Evolutionary conservation across 1,284 basidiomycete genomes (phyloP), one percentile per base, ranked within the genome.

Genomic region (Exobasidium cylindrosporum): DNA sequence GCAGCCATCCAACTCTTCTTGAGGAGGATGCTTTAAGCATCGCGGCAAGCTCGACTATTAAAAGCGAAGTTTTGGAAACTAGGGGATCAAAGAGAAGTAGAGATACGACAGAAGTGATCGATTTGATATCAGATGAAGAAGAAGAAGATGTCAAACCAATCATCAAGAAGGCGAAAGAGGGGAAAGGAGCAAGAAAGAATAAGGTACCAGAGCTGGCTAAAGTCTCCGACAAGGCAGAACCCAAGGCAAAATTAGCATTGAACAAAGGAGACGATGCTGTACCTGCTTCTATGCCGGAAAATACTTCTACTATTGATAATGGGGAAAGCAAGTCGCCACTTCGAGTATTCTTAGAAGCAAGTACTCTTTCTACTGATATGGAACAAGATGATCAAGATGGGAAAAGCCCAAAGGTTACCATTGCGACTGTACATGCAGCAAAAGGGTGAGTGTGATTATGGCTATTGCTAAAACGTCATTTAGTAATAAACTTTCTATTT

Each of bases 371-470:
- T 0, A 92, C 91, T 0, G 91, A 92, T 76, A 86, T 87, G 3
- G 87, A 60, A 17, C 55, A 69, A 47, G 64, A 72, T 43, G 26
- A 68, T 88, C 86, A 91, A 88, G 40, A 54, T 23, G 30, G 57
- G 57, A 10, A 60, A 46, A 26, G 17, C 1, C 65, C 68, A 13
- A 70, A 69, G 84, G 92, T 96, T 3, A 91, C 89, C 0, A 87
- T 95, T 47, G 86, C 89, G 0, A 95, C 92, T 0, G 91, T 90
- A 55, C 92, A 96, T 81, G 86, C 90, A 10, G 91, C 92, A 3
- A 55, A 55, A 35, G 53, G 53, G 4, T 55, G 47, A 50, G 47
- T 50, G 43, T 14, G 43, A 13, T 14, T 14, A 14, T 23, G 13
- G 13, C 43, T 14, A 44, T 44, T 14, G 14, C n/a, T 23, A 44